Base-by-base conservation (phyloP, 441 rosid species). In the Gossypium trilobum region DNA sequence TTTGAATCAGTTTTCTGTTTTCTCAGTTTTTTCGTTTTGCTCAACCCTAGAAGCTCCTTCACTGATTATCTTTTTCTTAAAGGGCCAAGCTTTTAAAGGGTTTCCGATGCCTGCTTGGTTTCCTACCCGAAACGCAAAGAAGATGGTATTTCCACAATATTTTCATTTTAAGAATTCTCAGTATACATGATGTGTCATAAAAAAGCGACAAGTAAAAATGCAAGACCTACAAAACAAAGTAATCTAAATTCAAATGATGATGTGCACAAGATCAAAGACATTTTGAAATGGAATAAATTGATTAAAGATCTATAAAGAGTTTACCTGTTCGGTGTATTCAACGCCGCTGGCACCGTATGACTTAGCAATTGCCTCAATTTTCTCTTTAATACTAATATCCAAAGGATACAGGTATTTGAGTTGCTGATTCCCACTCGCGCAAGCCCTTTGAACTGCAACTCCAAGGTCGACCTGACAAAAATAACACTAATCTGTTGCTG, bases 301-400 rank as follows among this genome's bases (percentile, higher is more conserved):
- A 27, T 59, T 25, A 59, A 27, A 36, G 70, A 66, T 66, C 6
- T 72, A 22, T 1, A 31, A 57, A 68, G 62, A 39, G 39, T 23
- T 78, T 78, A 94, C 99, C 97, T 90, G 96, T 65, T 91, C 95
- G 14, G 97, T 87, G 84, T 87, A 94, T 72, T 90, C 95, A 5
- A 94, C 97, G 52, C 93, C 87, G 14, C 85, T 85, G 74, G 99
- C 99, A 78, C 99, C 99, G 54, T 94, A 92, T 5, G 99, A 94
- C 83, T 71, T 90, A 52, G 99, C 97, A 68, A 92, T 92, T 55
- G 92, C 92, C 83, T 88, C 96, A 56, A 94, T 91, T 80, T 94
- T 94, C 33, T 88, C 95, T 81, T 93, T 89, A 69, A 94, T 91
- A 71, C 95, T 70, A 29, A 86, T 75, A 65, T 93, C 93, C 80